Evolutionary conservation across 2,329 filamentous ascomycete genomes (phyloP).

Genomic region (Claviceps arundinis): DNA sequence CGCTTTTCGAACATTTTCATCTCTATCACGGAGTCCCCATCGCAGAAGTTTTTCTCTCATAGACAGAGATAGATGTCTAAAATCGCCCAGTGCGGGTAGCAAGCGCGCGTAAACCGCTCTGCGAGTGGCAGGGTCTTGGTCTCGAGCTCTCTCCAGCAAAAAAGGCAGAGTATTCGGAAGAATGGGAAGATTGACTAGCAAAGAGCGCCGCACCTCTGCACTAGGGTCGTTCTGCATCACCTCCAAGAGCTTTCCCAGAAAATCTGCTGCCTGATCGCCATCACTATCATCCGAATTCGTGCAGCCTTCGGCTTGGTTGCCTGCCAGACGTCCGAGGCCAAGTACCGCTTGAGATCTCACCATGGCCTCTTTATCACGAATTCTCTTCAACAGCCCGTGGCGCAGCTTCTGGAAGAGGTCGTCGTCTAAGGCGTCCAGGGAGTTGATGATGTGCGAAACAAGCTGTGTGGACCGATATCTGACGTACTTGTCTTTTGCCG

Average conservation of each 20-base stretch:
- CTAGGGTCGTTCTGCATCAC: slow-evolving; percentile 89
- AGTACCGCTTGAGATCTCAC: slow-evolving; percentile 86
- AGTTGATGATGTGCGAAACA: slow-evolving; percentile 83
- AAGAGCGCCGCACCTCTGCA: slow-evolving; percentile 77
- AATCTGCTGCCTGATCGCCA: slow-evolving; percentile 46
- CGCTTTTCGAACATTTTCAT: slow-evolving; percentile 87
- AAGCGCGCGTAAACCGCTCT: slow-evolving; percentile 78
- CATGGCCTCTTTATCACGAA: slow-evolving; percentile 87
- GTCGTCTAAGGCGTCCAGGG: slow-evolving; percentile 81
- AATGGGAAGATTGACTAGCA: slow-evolving; percentile 84
- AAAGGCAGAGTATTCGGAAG: slow-evolving; percentile 71
- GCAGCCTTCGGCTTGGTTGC: slow-evolving; percentile 60
- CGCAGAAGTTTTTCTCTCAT: slow-evolving; percentile 92
- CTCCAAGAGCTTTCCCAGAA: slow-evolving; percentile 73
- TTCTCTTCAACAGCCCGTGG: slow-evolving; percentile 65
- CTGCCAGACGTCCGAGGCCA: slow-evolving; percentile 73
- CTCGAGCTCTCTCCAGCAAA: slow-evolving; percentile 79
- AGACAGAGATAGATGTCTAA: slow-evolving; percentile 79
- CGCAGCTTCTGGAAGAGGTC: slow-evolving; percentile 76
- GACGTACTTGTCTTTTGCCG: slow-evolving; percentile 83
- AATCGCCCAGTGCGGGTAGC: slow-evolving; percentile 81
- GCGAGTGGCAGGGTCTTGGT: slow-evolving; percentile 73
- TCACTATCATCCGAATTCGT: slow-evolving; percentile 59
- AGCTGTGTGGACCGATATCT: slow-evolving; percentile 83
- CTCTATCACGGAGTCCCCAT: slow-evolving; percentile 88